phyloP scores from a whole-genome alignment of 805 yeast genomes.

The Candida andamanensis region DNA sequence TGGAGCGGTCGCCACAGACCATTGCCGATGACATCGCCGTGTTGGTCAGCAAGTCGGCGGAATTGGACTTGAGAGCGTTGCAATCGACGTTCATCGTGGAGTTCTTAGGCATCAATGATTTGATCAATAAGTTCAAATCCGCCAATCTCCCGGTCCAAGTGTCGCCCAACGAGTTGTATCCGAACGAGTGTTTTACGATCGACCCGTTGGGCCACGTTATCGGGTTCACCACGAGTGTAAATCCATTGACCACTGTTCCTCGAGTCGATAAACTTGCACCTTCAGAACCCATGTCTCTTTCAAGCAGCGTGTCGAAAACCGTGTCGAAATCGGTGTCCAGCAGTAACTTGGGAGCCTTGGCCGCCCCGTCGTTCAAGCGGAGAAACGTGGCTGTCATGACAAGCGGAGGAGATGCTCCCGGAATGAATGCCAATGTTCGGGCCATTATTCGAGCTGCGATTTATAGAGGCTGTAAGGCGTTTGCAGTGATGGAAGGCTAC shows the following conservation, averaged over 20 bases:
- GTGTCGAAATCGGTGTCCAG: slow-evolving; percentile 5
- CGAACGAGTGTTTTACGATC: slow-evolving; percentile 67
- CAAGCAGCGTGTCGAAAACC: slow-evolving; percentile 3
- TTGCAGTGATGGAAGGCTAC: slow-evolving; percentile 91
- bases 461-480: slow-evolving; percentile 81
- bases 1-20: slow-evolving; percentile 14
- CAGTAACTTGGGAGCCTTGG: slow-evolving; percentile 9
- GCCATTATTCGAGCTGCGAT: slow-evolving; percentile 94
- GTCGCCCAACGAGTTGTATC: slow-evolving; percentile 67
- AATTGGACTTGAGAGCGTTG: slow-evolving; percentile 47
- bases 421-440: slow-evolving; percentile 95
- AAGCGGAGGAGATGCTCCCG: slow-evolving; percentile 98
- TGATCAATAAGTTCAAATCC: slow-evolving; percentile 19
- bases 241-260: slow-evolving; percentile 51
- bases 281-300: slow-evolving; percentile 9
- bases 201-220: slow-evolving; percentile 83
- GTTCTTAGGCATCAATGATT: slow-evolving; percentile 33
- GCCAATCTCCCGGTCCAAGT: slow-evolving; percentile 34
- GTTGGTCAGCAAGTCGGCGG: slow-evolving; percentile 13
- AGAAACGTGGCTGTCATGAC: slow-evolving; percentile 91
- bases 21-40: slow-evolving; percentile 11
- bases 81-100: slow-evolving; percentile 41
- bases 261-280: slow-evolving; percentile 31
- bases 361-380: slow-evolving; percentile 17
- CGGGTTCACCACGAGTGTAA: slow-evolving; percentile 66